Conservation (phyloP, 345 rosid species). For the Turritis glabra region DNA sequence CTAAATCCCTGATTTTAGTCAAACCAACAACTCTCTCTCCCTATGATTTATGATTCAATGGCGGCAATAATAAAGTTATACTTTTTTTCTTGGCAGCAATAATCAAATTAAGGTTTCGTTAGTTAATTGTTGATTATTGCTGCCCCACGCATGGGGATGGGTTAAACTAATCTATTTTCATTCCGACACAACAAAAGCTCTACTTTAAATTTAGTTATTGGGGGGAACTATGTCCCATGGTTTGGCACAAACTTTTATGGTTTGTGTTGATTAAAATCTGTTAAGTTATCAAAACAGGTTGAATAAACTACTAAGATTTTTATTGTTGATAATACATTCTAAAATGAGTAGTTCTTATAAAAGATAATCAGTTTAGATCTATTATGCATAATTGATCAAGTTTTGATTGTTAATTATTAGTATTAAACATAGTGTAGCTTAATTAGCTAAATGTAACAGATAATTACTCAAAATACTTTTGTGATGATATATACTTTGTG, state of each 20-base stretch:
- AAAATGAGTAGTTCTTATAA: background rate
- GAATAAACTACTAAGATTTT: background rate
- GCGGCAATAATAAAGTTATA: conserved; percentile 4
- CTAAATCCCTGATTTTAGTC: conserved; percentile 16
- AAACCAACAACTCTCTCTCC: conserved; percentile 19
- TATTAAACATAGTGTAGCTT: background rate
- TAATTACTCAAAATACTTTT: background rate
- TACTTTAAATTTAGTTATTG: background rate
- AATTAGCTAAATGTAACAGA: background rate
- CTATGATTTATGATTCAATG: conserved; percentile 15
- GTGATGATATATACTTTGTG: background rate
- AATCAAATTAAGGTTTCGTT: background rate
- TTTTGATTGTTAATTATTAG: too few species aligned
- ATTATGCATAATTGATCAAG: background rate
- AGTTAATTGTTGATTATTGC: conserved; percentile 2
- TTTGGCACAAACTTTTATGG: conserved; percentile 4
- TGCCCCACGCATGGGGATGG: conserved; percentile 36
- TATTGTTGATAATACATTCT: background rate
- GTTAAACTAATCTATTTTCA: conserved; percentile 6
- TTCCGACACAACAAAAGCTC: background rate
- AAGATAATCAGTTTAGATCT: background rate
- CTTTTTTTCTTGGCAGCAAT: conserved; percentile 13
- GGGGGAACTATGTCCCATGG: background rate
- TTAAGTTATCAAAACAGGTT: background rate
- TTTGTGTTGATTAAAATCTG: background rate